phyloP scores from a whole-genome alignment of 1,284 basidiomycete genomes.

The Austroboletus olivaceoglutinosus region DNA sequence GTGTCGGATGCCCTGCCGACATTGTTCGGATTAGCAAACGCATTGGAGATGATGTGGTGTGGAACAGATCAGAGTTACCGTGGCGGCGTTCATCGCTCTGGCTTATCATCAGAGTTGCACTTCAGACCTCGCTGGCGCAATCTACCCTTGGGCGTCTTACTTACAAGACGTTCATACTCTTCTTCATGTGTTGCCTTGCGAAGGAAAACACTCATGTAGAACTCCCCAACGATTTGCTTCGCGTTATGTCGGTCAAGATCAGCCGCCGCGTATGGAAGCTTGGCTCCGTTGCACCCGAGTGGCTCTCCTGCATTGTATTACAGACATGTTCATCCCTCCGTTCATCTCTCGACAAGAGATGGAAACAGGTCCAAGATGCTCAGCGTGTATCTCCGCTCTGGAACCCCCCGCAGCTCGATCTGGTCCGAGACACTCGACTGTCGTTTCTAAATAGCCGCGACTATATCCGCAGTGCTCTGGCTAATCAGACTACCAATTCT shows the following conservation, averaged over 20 bases:
- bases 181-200: slow-evolving; percentile 36
- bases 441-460: slow-evolving; percentile 25
- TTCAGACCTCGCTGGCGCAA: background rate
- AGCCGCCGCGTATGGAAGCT: slow-evolving; percentile 39
- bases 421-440: slow-evolving; percentile 28
- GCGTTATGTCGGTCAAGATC: slow-evolving; percentile 31
- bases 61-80: slow-evolving; percentile 6
- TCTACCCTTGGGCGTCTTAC: slow-evolving; percentile 2
- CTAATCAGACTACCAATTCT: background rate
- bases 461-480: slow-evolving; percentile 2
- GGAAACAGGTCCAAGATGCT: slow-evolving; percentile 4
- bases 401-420: slow-evolving; percentile 23
- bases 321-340: slow-evolving; percentile 1
- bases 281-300: background rate
- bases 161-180: slow-evolving; percentile 50
- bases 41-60: slow-evolving; percentile 34
- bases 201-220: slow-evolving; percentile 11
- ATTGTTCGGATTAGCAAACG: slow-evolving; percentile 31
- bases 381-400: slow-evolving; percentile 22
- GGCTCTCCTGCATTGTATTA: slow-evolving; percentile 7
- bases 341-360: slow-evolving; percentile 8
- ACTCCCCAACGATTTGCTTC: slow-evolving; percentile 34
- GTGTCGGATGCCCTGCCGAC: slow-evolving; percentile 18
- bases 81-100: slow-evolving; percentile 25
- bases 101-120: slow-evolving; percentile 22